Percentiles rank a stretch among this genome's conserved stretches.
Evolutionary conservation across 23 red algal genomes (phyloP).

Genomic region (Cyanidioschyzon merolae): DNA sequence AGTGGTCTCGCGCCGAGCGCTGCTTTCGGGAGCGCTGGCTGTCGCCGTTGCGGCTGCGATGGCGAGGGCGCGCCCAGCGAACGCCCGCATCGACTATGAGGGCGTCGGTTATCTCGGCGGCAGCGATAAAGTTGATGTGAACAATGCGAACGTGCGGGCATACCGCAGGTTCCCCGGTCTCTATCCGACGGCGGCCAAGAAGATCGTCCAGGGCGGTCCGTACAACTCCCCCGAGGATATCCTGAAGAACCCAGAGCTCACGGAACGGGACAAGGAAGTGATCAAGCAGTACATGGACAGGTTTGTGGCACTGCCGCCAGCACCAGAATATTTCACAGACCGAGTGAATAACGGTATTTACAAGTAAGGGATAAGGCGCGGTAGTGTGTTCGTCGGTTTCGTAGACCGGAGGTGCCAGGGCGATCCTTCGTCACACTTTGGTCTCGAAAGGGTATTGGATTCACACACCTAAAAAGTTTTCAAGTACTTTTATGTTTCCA

Average conservation of each 20-base stretch:
- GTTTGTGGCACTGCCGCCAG: constrained; percentile 54
- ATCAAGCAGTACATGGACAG: constrained; percentile 86
- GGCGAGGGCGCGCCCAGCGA: constrained; percentile 10
- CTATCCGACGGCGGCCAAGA: constrained; percentile 68
- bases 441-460: no score
- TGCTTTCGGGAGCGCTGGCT: constrained; percentile 16
- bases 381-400: no score
- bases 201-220: constrained; percentile 80
- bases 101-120: constrained; percentile 76
- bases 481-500: no score
- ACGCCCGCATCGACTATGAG: constrained; percentile 73
- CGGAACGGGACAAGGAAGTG: constrained; percentile 42
- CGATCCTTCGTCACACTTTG: no score
- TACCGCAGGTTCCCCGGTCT: constrained; percentile 73
- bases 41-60: constrained; percentile 34
- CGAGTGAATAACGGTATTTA: constrained; percentile 98
- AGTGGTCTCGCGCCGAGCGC: constrained; percentile 1
- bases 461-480: no score
- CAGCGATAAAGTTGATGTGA: constrained; percentile 79
- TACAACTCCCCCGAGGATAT: constrained; percentile 75
- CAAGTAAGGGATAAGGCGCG: constrained; percentile 28
- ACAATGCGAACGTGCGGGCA: constrained; percentile 96
- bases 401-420: no score
- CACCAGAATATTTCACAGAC: constrained; percentile 83
- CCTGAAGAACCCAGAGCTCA: constrained; percentile 50